These are phyloP conservation scores for Adiantum capillusveneris DNA, from an alignment of 75 land plant species.

Conservation along the genomic window DNA sequence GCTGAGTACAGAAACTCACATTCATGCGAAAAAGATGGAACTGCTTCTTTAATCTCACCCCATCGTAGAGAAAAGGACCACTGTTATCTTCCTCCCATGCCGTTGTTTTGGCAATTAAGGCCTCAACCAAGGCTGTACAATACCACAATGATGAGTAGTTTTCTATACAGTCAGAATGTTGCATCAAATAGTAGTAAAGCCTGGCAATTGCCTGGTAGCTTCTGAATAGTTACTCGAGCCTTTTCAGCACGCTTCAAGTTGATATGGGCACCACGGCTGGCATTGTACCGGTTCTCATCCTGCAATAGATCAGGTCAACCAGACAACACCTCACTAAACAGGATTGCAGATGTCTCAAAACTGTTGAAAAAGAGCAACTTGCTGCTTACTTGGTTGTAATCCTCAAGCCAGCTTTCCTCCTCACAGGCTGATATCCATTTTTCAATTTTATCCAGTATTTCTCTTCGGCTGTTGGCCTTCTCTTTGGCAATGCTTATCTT, in stretches of 20 bases:
- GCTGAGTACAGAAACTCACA: no score
- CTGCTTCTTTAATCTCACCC: slow-evolving; percentile 44
- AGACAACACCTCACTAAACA: no score
- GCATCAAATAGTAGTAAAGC: not conserved
- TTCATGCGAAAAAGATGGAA: no score
- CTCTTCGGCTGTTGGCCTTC: slow-evolving; percentile 50
- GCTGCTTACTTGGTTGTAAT: slow-evolving; percentile 74
- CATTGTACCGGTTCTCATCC: slow-evolving; percentile 68
- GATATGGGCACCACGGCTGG: slow-evolving; percentile 59
- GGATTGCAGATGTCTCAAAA: no score
- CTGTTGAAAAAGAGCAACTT: no score
- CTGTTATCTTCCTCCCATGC: slow-evolving; percentile 76
- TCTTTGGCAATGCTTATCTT: slow-evolving; percentile 57
- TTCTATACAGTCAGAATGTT: not conserved
- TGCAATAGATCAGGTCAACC: no score
- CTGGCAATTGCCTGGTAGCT: slow-evolving; percentile 44
- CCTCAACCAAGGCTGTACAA: slow-evolving; percentile 56
- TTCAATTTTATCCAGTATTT: slow-evolving; percentile 66
- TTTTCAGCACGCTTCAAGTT: slow-evolving; percentile 67
- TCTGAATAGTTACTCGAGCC: slow-evolving; percentile 52
- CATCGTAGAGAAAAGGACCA: slow-evolving; percentile 64
- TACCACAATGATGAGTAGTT: not conserved
- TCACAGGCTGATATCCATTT: slow-evolving; percentile 76
- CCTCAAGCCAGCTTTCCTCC: slow-evolving; percentile 83
- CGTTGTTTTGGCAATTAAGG: slow-evolving; percentile 39